These are phyloP conservation scores for Phragmites australis DNA, from an alignment of 176 grass and related monocot genomes.

Conservation along the genomic window DNA sequence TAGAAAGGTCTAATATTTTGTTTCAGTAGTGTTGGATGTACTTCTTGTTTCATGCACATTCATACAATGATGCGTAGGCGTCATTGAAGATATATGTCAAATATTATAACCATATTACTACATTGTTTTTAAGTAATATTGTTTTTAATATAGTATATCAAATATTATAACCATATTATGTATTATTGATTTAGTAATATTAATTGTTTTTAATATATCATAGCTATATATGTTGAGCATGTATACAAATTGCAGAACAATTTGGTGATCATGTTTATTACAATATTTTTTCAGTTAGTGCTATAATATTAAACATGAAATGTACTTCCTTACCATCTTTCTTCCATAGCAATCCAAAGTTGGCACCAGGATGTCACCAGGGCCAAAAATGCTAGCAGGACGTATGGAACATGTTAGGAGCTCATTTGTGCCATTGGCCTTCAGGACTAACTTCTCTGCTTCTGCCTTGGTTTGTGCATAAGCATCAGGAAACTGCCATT, in stretches of 20 bases:
- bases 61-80: background rate
- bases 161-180: background rate
- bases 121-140: too few relatives aligned
- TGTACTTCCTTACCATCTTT: background rate
- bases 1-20: too few relatives aligned
- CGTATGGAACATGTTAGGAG: slow-evolving; percentile 77
- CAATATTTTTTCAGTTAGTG: background rate
- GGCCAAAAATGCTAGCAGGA: slow-evolving; percentile 66
- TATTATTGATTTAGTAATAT: too few relatives aligned
- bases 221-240: too few relatives aligned
- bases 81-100: background rate
- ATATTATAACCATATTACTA: background rate
- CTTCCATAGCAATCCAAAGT: background rate
- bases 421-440: slow-evolving; percentile 47
- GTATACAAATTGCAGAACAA: too few relatives aligned
- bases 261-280: too few relatives aligned
- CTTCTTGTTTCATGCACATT: background rate
- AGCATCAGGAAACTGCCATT: slow-evolving; percentile 66
- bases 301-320: background rate
- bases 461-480: slow-evolving; percentile 79
- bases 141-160: background rate
- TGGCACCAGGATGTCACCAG: slow-evolving; percentile 49
- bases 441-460: slow-evolving; percentile 66
- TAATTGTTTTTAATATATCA: too few relatives aligned
- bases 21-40: too few relatives aligned